A percentile compares a stretch with the other conserved stretches of the same genome.
Evolutionary conservation across 2,329 filamentous ascomycete species (phyloP).

Genomic region (Truncatella angustata): DNA sequence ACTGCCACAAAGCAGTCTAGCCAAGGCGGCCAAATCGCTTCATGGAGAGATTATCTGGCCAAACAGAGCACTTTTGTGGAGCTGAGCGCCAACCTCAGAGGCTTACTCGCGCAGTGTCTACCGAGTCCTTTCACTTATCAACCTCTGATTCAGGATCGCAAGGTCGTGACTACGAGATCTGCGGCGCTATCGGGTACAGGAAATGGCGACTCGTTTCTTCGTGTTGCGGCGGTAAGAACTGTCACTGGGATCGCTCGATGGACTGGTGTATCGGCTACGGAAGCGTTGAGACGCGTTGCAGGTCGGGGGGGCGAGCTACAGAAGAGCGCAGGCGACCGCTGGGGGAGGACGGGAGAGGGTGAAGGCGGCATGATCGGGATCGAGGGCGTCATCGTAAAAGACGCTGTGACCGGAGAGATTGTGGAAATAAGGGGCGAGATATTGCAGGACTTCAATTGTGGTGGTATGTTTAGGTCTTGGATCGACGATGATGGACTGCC

Average conservation of each 20-base stretch:
- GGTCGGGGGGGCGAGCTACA: slow-evolving; percentile 73
- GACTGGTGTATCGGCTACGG: slow-evolving; percentile 45
- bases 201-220: slow-evolving; percentile 85
- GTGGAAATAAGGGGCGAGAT: slow-evolving; percentile 49
- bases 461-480: slow-evolving; percentile 85
- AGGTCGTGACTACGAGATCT: slow-evolving; percentile 36
- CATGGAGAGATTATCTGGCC: slow-evolving; percentile 14
- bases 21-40: not conserved
- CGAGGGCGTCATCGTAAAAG: slow-evolving; percentile 52
- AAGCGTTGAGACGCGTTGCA: slow-evolving; percentile 62
- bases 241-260: slow-evolving; percentile 73
- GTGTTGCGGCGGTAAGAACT: slow-evolving; percentile 68
- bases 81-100: slow-evolving; percentile 41
- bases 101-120: slow-evolving; percentile 59
- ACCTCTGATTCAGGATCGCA: slow-evolving; percentile 22
- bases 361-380: slow-evolving; percentile 85
- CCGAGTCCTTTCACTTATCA: slow-evolving; percentile 44
- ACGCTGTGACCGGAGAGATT: slow-evolving; percentile 38
- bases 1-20: too few species aligned
- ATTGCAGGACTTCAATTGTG: slow-evolving; percentile 79
- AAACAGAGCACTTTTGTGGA: slow-evolving; percentile 33
- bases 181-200: slow-evolving; percentile 74
- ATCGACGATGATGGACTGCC: slow-evolving; percentile 59
- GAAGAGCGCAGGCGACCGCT: slow-evolving; percentile 69
- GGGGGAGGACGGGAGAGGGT: slow-evolving; percentile 73